These are phyloP conservation scores for Neckera pumila DNA, from an alignment of 225 moss, liverwort and hornwort species.

Conservation along the genomic window DNA sequence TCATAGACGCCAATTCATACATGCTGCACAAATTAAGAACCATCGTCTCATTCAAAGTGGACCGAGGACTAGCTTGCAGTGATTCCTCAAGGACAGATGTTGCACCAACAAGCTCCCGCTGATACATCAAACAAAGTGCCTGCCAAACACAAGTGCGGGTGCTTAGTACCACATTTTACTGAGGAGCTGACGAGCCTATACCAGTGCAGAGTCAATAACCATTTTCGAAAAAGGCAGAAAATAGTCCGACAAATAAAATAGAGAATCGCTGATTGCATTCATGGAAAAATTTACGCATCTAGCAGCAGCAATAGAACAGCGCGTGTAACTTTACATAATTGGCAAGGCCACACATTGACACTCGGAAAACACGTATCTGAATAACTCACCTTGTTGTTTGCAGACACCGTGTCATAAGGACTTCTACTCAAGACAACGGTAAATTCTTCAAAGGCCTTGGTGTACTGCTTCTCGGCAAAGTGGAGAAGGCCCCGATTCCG, in stretches of 20 bases:
- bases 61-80: constrained; percentile 67
- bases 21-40: constrained; percentile 94
- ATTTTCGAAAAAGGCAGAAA: not conserved
- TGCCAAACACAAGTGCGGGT: constrained; percentile 16
- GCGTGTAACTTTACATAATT: not conserved
- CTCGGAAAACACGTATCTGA: not conserved
- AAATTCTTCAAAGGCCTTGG: constrained; percentile 80
- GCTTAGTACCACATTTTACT: not conserved
- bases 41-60: constrained; percentile 77
- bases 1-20: constrained; percentile 99
- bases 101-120: constrained; percentile 89
- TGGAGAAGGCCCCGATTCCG: constrained; percentile 86
- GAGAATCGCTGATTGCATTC: not conserved
- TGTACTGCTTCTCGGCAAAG: constrained; percentile 90
- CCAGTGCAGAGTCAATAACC: not conserved
- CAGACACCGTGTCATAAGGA: constrained; percentile 72
- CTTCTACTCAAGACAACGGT: constrained; percentile 62
- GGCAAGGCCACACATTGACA: not conserved
- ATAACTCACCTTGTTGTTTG: constrained; percentile 78
- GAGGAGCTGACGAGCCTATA: not conserved
- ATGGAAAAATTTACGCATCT: not conserved
- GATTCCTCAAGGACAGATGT: constrained; percentile 81
- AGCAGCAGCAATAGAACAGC: not conserved
- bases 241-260: not conserved
- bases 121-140: constrained; percentile 98